Evolutionary conservation across 2,329 filamentous ascomycete species (phyloP).

Genomic region (Ascocoryne sarcoides): DNA sequence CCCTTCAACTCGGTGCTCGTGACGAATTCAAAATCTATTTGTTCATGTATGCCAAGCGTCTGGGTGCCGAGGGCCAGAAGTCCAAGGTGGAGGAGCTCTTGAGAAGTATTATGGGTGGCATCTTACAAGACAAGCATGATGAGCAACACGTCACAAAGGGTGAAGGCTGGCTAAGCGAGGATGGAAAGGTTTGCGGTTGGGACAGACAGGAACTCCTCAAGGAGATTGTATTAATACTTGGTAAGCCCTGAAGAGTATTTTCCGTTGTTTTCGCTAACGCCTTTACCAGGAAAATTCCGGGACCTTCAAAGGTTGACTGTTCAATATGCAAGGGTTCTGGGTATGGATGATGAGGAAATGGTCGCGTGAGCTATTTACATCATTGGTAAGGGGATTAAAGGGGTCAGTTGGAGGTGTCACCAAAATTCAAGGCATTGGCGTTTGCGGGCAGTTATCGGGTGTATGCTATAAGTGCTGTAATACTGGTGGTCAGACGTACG

Average conservation of each 20-base stretch:
- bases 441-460: too few species aligned
- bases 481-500: too few species aligned
- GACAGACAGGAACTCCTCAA: conserved; percentile 77
- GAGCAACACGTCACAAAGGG: conserved; percentile 29
- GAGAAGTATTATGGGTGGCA: conserved; percentile 69
- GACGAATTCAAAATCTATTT: conserved; percentile 93
- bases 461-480: too few species aligned
- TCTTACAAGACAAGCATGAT: conserved; percentile 46
- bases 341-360: conserved; percentile 36
- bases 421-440: not conserved
- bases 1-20: conserved; percentile 71
- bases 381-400: too few species aligned
- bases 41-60: conserved; percentile 95
- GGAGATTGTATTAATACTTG: conserved; percentile 85
- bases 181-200: conserved; percentile 81
- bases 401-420: too few species aligned
- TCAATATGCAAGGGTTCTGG: conserved; percentile 80
- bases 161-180: conserved; percentile 56
- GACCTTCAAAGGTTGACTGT: conserved; percentile 92
- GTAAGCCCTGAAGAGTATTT: conserved; percentile 42
- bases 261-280: conserved; percentile 7
- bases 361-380: conserved; percentile 3
- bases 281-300: conserved; percentile 73
- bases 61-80: conserved; percentile 80
- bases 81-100: conserved; percentile 90